Base-by-base conservation (phyloP, 129 eudicot species). In the Artemisia argyi region DNA sequence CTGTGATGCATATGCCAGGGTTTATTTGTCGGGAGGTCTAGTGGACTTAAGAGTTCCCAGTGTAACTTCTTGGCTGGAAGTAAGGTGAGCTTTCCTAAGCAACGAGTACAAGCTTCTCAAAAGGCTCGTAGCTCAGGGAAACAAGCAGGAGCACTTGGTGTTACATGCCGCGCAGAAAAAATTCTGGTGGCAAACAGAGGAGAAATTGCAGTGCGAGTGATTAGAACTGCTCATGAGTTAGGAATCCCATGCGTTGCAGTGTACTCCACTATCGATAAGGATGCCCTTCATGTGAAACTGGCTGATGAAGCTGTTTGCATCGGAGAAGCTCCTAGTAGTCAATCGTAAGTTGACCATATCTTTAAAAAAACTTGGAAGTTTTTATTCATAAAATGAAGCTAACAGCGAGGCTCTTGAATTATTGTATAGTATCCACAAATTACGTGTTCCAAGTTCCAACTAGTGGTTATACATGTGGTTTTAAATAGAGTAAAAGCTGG, bases 191-290 rank as follows among this genome's bases (percentile, higher is more conserved):
- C 98, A 77, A 94, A 94, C 80, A 90, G 98, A 87, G 98, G 98
- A 63, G 98, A 94, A 59, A 94, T 94, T 69, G 98, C 98, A 55
- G 97, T 94, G 61, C 91, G 98, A 61, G 98, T 94, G 69, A 94
- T 94, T 68, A 83, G 97, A 47, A 90, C 98, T 79, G 98, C 98
- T 66, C 97, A 94, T 81, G 98, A 94, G 83, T 78, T 94, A 80
- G 98, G 97, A 11, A 94, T 94, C 62, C 98, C 97, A 28, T 94
- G 97, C 79, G 98, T 94, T 78, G 98, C 98, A 19, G 96, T 94
- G 61, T 94, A 94, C 83, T 94, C 98, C 52, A 94, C 98, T 11
- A 94, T 94, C 22, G 98, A 94, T 76, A 94, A 90, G 76, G 98
- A 94, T 83, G 97, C 98, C 50, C 97, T 94, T 73, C 98, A 94